Percentiles rank a stretch among this genome's conserved stretches.
These are phyloP conservation scores for Coleophoma crateriformis DNA, from an alignment of 2,329 filamentous ascomycete genomes.

Conservation along the genomic window DNA sequence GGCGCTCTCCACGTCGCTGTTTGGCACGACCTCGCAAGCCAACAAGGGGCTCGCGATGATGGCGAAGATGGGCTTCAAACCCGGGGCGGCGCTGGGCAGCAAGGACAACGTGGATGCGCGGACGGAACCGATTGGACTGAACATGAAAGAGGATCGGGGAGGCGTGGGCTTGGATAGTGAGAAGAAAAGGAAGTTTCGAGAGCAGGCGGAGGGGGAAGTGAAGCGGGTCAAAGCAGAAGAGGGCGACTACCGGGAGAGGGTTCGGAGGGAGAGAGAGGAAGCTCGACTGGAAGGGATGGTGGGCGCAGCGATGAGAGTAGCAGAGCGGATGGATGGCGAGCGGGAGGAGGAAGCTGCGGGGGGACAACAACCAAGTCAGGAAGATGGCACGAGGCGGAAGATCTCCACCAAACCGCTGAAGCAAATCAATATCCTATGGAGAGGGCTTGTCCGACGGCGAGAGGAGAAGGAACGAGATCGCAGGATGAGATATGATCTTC, in stretches of 20 bases:
- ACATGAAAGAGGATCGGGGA: slow-evolving; percentile 71
- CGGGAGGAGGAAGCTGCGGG: slow-evolving; percentile 16
- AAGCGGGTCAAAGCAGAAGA: slow-evolving; percentile 62
- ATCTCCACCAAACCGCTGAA: slow-evolving; percentile 48
- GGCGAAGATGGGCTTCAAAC: slow-evolving; percentile 87
- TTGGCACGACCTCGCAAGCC: slow-evolving; percentile 50
- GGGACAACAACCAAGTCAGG: slow-evolving; percentile 14
- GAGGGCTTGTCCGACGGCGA: slow-evolving; percentile 65
- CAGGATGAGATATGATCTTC: slow-evolving; percentile 58
- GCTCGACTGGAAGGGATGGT: slow-evolving; percentile 64
- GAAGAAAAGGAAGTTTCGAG: slow-evolving; percentile 69
- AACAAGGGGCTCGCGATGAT: slow-evolving; percentile 96
- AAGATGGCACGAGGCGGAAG: slow-evolving; percentile 22
- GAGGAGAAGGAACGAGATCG: slow-evolving; percentile 65
- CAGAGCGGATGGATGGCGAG: slow-evolving; percentile 59
- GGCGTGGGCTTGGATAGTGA: slow-evolving; percentile 83
- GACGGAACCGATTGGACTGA: slow-evolving; percentile 70
- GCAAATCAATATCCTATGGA: slow-evolving; percentile 73
- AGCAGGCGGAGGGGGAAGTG: slow-evolving; percentile 50
- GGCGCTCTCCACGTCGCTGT: slow-evolving; percentile 68
- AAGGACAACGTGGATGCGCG: slow-evolving; percentile 33
- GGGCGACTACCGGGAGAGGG: slow-evolving; percentile 67
- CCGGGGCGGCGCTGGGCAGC: slow-evolving; percentile 69
- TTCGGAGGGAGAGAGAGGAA: slow-evolving; percentile 65
- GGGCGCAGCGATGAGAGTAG: slow-evolving; percentile 74